Evolutionary conservation across 2,329 filamentous ascomycete genomes (phyloP).

Genomic region (Colletotrichum trifolii): DNA sequence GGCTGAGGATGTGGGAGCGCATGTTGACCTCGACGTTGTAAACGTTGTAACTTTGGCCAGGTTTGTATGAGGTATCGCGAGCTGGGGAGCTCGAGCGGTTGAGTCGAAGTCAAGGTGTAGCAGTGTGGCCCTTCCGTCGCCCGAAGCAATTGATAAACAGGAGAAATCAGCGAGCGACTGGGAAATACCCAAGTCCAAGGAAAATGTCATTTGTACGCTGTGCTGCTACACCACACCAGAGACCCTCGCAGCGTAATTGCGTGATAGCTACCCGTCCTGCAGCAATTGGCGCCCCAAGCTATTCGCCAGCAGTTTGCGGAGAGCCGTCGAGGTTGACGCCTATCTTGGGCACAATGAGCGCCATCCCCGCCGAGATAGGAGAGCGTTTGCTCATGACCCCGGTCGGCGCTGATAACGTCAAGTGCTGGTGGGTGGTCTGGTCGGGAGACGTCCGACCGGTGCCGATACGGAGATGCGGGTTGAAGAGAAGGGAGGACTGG

Average conservation of each 20-base stretch:
- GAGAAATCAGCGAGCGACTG: too few species aligned
- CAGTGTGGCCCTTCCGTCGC: too few species aligned
- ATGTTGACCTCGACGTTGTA: slow-evolving; percentile 1
- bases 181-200: not conserved
- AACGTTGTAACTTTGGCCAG: not conserved
- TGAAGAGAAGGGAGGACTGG: not conserved
- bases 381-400: not conserved
- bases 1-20: slow-evolving; percentile 19
- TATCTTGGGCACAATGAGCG: not conserved
- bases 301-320: too few species aligned
- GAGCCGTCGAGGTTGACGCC: too few species aligned
- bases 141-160: too few species aligned
- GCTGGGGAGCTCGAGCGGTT: not conserved
- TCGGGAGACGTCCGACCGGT: slow-evolving; percentile 16
- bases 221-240: not conserved
- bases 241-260: slow-evolving; percentile 4
- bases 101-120: too few species aligned
- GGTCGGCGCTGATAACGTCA: slow-evolving; percentile 14
- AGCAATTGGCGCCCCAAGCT: too few species aligned
- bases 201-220: slow-evolving; percentile 14
- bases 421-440: not conserved
- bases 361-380: slow-evolving; percentile 23
- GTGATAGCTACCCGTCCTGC: slow-evolving; percentile 12
- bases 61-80: not conserved
- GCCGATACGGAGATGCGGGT: slow-evolving; percentile 31